Evolutionary conservation across 108 stramenopile species (phyloP).

Genomic region (Cafeteria roenbergensis): DNA sequence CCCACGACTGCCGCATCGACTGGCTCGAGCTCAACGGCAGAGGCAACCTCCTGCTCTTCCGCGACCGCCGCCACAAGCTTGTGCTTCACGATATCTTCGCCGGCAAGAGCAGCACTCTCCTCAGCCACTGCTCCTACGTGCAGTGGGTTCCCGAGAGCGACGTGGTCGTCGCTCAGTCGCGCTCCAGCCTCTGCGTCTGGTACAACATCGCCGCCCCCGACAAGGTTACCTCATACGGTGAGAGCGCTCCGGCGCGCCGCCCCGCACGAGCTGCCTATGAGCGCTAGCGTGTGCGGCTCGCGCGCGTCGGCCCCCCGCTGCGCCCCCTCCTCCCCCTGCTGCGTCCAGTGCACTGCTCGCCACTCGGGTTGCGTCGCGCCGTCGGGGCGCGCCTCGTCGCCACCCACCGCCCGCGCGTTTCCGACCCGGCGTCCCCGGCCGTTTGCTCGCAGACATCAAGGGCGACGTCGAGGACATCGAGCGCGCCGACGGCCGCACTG

Average conservation of each 20-base stretch:
- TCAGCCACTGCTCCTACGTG: conserved; percentile 49
- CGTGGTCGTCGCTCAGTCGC: conserved; percentile 48
- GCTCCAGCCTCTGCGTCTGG: conserved; percentile 47
- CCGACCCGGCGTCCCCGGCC: no score
- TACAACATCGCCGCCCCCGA: conserved; percentile 52
- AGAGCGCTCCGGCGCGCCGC: no score
- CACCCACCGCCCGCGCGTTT: no score
- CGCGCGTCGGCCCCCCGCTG: no score
- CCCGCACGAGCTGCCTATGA: no score
- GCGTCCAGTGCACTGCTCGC: no score
- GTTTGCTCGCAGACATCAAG: conserved; percentile 41
- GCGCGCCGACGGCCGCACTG: conserved; percentile 40
- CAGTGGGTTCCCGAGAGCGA: conserved; percentile 56
- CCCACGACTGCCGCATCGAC: conserved; percentile 43
- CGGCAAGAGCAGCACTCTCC: conserved; percentile 32
- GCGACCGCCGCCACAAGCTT: conserved; percentile 38
- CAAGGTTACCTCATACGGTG: conserved; percentile 36
- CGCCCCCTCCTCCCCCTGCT: no score
- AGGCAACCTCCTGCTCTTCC: conserved; percentile 39
- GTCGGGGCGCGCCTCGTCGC: no score
- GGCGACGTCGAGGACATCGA: conserved; percentile 54
- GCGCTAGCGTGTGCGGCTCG: no score
- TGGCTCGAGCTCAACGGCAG: conserved; percentile 50
- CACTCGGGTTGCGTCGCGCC: no score
- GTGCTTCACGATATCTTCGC: conserved; percentile 35